These are phyloP conservation scores for Epichloe uncinata DNA, from an alignment of 2,329 filamentous ascomycete species.

Conservation along the genomic window DNA sequence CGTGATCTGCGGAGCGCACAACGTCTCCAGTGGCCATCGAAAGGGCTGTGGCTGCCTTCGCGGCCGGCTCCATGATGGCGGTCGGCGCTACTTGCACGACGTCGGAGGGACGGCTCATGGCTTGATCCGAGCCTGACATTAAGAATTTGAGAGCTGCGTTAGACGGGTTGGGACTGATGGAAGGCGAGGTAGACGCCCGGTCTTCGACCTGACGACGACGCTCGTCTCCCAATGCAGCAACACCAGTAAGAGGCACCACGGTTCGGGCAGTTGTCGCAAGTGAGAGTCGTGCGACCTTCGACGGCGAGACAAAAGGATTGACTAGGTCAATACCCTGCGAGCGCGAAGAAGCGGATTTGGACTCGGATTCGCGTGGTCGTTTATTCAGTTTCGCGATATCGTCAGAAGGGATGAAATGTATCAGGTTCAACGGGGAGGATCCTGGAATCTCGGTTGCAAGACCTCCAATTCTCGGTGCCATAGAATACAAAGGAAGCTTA, in stretches of 20 bases:
- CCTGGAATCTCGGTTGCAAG: constrained; percentile 39
- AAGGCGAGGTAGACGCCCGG: constrained; percentile 24
- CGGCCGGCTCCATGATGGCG: constrained; percentile 28
- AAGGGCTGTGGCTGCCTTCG: constrained; percentile 22
- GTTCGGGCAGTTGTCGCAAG: constrained; percentile 28
- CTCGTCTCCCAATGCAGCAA: constrained; percentile 41
- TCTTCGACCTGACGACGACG: constrained; percentile 30
- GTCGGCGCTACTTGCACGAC: constrained; percentile 31
- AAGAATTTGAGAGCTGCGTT: constrained; percentile 40
- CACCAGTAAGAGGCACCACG: constrained; percentile 36
- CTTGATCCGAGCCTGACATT: constrained; percentile 37
- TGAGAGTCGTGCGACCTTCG: constrained; percentile 39
- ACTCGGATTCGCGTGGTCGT: constrained; percentile 33
- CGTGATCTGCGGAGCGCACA: constrained; percentile 26
- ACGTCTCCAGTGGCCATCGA: constrained; percentile 20
- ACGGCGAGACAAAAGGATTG: constrained; percentile 33
- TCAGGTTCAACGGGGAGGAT: constrained; percentile 20
- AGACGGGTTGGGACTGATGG: constrained; percentile 39
- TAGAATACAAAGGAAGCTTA: constrained; percentile 16
- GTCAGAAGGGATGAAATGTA: constrained; percentile 24
- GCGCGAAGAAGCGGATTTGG: constrained; percentile 28
- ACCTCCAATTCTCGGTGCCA: constrained; percentile 41
- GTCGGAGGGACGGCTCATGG: constrained; percentile 44
- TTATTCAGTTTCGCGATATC: constrained; percentile 28
- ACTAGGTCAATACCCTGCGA: constrained; percentile 16